A percentile compares a stretch with the other conserved stretches of the same genome.
Conservation (phyloP, 345 rosid species). For the Schrenkiella parvula region DNA sequence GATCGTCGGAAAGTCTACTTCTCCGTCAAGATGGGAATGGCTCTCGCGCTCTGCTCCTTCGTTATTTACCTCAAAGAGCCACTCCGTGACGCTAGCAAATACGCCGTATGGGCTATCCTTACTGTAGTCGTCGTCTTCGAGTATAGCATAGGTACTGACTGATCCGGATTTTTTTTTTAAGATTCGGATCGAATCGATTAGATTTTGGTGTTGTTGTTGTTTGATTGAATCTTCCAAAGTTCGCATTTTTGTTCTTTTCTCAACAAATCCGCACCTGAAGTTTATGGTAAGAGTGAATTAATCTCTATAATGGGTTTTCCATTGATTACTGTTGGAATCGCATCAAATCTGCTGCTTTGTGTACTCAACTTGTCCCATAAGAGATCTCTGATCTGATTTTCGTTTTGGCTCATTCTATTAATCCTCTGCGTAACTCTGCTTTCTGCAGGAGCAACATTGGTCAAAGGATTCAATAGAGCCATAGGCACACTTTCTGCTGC, state of each 20-base stretch:
- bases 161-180: not conserved
- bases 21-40: conserved; percentile 66
- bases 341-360: not conserved
- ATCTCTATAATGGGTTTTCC: not conserved
- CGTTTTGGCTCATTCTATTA: not conserved
- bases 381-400: conserved; percentile 2
- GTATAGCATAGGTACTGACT: conserved; percentile 64
- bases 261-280: not conserved
- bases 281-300: too few relatives aligned
- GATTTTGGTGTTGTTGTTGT: not conserved
- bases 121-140: conserved; percentile 90
- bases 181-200: not conserved
- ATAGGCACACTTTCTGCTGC: conserved; percentile 87
- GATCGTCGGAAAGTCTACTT: conserved; percentile 71
- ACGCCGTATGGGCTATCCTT: conserved; percentile 84
- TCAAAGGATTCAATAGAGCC: conserved; percentile 83
- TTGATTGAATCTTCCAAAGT: not conserved
- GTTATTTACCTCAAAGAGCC: conserved; percentile 65
- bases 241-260: not conserved
- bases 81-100: conserved; percentile 46
- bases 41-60: conserved; percentile 58
- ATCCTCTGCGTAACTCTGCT: not conserved
- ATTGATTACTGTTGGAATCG: not conserved
- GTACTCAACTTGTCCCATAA: not conserved
- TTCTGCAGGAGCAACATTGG: conserved; percentile 70